phyloP scores from a whole-genome alignment of 139 green algal species.

The Micractinium sp. region DNA sequence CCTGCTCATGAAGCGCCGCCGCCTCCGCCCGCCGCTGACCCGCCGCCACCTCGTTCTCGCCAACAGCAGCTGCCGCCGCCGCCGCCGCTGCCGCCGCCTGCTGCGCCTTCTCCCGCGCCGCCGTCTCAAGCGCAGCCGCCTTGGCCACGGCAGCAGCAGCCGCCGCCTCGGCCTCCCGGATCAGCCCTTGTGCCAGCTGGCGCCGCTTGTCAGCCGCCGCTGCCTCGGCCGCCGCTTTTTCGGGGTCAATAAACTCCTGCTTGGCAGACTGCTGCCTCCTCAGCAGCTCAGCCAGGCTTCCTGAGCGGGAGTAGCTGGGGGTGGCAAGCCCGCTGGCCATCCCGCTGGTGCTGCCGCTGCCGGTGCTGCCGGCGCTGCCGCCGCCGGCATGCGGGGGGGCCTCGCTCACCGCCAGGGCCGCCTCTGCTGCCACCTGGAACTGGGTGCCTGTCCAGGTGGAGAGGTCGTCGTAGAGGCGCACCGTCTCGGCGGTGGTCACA shows the following conservation, averaged over 20 bases:
- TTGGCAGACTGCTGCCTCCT: background rate
- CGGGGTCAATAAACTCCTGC: conserved; percentile 4
- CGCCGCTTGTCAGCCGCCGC: background rate
- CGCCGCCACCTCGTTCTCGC: background rate
- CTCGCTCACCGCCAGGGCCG: background rate
- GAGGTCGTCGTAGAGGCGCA: conserved; percentile 28
- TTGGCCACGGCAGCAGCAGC: background rate
- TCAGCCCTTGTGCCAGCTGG: background rate
- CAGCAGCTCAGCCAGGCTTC: conserved; percentile 14
- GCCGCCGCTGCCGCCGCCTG: background rate
- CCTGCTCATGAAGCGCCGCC: background rate
- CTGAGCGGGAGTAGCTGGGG: background rate
- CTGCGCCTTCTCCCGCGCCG: background rate
- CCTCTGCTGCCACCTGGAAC: conserved; percentile 17
- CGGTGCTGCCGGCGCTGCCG: background rate
- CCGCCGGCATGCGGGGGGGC: background rate
- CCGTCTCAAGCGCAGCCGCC: background rate
- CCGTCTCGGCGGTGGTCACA: background rate
- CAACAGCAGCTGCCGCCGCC: background rate
- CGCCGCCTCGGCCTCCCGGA: background rate
- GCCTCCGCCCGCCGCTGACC: background rate
- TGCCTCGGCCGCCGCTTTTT: background rate
- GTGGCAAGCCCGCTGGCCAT: background rate
- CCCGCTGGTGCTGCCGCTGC: background rate
- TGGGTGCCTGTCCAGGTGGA: conserved; percentile 15